Evolutionary conservation across 1,139 yeast species (phyloP).

Genomic region (Zhuliangozyma parablackwelliae): DNA sequence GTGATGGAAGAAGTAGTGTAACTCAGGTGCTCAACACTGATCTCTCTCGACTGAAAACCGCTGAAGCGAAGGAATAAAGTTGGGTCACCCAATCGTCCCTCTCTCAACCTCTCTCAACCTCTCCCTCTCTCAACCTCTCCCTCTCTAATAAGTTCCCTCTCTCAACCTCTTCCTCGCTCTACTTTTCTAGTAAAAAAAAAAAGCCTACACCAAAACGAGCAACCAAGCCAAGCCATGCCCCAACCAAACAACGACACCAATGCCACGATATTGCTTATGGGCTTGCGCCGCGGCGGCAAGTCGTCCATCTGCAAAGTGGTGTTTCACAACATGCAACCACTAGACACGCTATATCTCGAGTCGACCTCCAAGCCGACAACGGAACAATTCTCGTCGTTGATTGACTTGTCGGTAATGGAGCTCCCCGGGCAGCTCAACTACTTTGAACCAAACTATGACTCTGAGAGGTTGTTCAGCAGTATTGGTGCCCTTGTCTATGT

Average conservation of each 20-base stretch:
- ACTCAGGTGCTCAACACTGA: no score
- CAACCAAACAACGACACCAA: constrained; percentile 43
- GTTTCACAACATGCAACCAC: constrained; percentile 93
- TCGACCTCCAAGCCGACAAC: constrained; percentile 86
- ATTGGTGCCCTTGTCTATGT: constrained; percentile 95
- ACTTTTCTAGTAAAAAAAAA: no score
- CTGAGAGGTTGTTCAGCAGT: constrained; percentile 69
- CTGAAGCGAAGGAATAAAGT: no score
- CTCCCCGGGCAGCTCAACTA: constrained; percentile 91
- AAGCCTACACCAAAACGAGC: not conserved
- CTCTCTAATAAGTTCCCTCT: no score
- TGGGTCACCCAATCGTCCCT: no score
- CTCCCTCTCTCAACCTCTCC: no score
- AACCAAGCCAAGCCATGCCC: constrained; percentile 12
- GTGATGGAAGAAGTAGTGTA: no score
- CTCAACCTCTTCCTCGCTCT: no score
- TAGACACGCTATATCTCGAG: constrained; percentile 86
- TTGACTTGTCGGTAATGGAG: constrained; percentile 90
- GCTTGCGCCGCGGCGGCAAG: constrained; percentile 76
- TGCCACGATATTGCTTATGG: constrained; percentile 81
- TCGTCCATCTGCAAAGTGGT: constrained; percentile 93
- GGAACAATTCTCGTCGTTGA: constrained; percentile 71
- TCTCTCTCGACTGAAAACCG: no score
- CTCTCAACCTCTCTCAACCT: no score
- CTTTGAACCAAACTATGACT: constrained; percentile 80